Evolutionary conservation across 495 filamentous ascomycete genomes (phyloP), one percentile per base, ranked within the genome.

Genomic region (Jackrogersella minutella): DNA sequence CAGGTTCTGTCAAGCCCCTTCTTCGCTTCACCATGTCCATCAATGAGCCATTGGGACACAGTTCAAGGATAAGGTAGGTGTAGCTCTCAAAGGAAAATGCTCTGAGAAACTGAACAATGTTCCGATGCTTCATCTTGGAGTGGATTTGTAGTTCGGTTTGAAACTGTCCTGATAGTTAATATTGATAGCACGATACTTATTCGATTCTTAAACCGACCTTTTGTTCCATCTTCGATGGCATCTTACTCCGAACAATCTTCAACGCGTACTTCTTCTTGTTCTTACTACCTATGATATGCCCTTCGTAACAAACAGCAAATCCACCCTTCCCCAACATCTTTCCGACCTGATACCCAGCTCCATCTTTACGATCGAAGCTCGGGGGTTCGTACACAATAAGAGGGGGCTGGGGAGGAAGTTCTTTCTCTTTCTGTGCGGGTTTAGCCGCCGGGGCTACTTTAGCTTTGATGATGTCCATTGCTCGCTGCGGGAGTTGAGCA

Each of bases 121-220:
- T 93, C 9, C 89, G 88, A 68, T 99, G 94, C 33, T 87, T 86
- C 89, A 99, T 93, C 74, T 97, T 98, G 14, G 93, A 96, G 75
- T 99, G 96, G 43, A 99, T 96, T 75, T 97, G 93, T 1, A 99
- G 85, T 73, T 99, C 96, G 3, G 93, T 97, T 78, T 95, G 92
- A 78, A 99, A 99, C 93, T 97, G 49, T 41, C 36, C 11, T 21
- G 55, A 33, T 4, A 2, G 73, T 87, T 66, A 86, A 77, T 30
- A 57, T 49, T 28, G n/a, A 62, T n/a, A n/a, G n/a, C n/a, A n/a
- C n/a, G n/a, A n/a, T n/a, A n/a, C n/a, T n/a, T n/a, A n/a, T n/a
- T n/a, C n/a, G n/a, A n/a, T n/a, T n/a, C n/a, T n/a, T n/a, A 7
- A 24, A 21, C 47, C 17, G 73, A 96, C 94, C 88, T 99, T 99